Percentiles rank a stretch among this genome's conserved stretches.
These are phyloP conservation scores for Noccaea caerulescens DNA, from an alignment of 345 rosid species.

Conservation along the genomic window DNA sequence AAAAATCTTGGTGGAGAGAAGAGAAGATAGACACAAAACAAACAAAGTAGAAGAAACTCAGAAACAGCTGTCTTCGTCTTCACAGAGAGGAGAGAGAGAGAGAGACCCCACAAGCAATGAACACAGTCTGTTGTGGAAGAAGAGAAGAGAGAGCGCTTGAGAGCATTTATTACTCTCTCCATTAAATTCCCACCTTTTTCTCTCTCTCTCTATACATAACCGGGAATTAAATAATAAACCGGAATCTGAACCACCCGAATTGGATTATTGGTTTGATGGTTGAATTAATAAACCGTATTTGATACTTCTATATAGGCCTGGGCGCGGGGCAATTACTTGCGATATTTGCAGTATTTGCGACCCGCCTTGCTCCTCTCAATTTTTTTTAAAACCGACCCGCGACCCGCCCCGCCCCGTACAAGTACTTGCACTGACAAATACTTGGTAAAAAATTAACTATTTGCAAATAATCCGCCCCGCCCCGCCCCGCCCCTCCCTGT, in stretches of 20 bases:
- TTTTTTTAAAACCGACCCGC: no score
- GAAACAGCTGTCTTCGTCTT: constrained; percentile 47
- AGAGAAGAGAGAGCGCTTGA: constrained; percentile 41
- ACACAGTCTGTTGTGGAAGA: constrained; percentile 44
- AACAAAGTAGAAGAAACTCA: constrained; percentile 25
- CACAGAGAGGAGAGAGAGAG: constrained; percentile 26
- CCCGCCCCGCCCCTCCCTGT: no score
- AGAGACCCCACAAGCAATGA: constrained; percentile 48
- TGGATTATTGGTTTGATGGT: background rate
- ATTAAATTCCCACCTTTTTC: constrained; percentile 39
- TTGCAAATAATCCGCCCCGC: no score
- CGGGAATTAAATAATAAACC: constrained; percentile 16
- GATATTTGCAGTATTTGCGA: no score
- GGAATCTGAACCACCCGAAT: constrained; percentile 3
- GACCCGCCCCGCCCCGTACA: no score
- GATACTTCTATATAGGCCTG: background rate
- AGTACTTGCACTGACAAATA: no score
- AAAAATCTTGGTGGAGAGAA: background rate
- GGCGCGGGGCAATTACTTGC: no score
- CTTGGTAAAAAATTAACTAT: no score
- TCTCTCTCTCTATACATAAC: constrained; percentile 27
- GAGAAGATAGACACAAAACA: constrained; percentile 32
- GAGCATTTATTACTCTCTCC: constrained; percentile 45
- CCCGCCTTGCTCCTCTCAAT: no score
- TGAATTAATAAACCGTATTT: background rate